phyloP scores from a whole-genome alignment of 2,329 filamentous ascomycete species.

The Penicillium verrucosum region DNA sequence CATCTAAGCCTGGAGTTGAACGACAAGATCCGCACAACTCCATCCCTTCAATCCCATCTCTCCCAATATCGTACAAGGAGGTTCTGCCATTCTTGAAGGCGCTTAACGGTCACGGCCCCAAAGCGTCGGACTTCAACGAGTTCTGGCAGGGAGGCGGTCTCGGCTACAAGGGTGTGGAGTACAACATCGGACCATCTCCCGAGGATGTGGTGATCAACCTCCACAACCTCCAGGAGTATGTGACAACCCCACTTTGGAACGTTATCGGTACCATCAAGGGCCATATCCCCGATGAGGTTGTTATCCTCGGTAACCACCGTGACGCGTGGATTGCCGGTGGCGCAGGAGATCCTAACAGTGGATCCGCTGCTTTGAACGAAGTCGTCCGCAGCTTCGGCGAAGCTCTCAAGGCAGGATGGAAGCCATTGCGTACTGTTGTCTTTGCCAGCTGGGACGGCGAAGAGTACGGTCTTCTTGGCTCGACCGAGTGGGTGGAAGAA shows the following conservation, averaged over 20 bases:
- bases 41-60: slow-evolving; percentile 81
- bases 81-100: slow-evolving; percentile 84
- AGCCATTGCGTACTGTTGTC: slow-evolving; percentile 82
- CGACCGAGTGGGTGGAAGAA: slow-evolving; percentile 91
- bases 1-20: slow-evolving; percentile 83
- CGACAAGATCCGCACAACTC: slow-evolving; percentile 66
- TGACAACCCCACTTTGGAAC: slow-evolving; percentile 81
- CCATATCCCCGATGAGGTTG: slow-evolving; percentile 75
- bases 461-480: slow-evolving; percentile 82
- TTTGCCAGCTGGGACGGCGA: slow-evolving; percentile 83
- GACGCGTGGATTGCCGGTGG: slow-evolving; percentile 90
- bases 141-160: slow-evolving; percentile 73
- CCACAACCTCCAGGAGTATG: slow-evolving; percentile 76
- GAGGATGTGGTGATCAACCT: slow-evolving; percentile 68
- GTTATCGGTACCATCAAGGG: slow-evolving; percentile 92
- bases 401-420: slow-evolving; percentile 72
- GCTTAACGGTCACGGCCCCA: slow-evolving; percentile 82
- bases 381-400: slow-evolving; percentile 71
- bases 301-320: slow-evolving; percentile 88
- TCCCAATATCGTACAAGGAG: slow-evolving; percentile 86
- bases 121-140: slow-evolving; percentile 68
- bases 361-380: slow-evolving; percentile 75
- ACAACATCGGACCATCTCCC: slow-evolving; percentile 81
- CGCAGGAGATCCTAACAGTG: slow-evolving; percentile 77
- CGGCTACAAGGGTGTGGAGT: slow-evolving; percentile 74